Evolutionary conservation across 202 grass and related monocot genomes (phyloP).

Genomic region (Elaeis oleifera): DNA sequence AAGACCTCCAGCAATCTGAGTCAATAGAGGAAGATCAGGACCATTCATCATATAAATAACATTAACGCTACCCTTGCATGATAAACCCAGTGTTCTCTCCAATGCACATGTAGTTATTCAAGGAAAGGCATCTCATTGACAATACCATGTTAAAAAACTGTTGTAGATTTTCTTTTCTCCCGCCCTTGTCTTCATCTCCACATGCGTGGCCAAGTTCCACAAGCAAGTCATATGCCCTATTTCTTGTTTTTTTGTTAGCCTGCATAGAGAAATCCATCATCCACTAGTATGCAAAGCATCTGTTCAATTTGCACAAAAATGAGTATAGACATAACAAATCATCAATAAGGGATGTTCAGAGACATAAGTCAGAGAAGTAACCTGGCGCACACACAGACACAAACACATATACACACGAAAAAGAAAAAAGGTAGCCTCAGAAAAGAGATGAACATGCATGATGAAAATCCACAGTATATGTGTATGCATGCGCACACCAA

Average conservation of each 20-base stretch:
- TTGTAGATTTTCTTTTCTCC: conserved; percentile 57
- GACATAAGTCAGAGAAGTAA: too few species aligned
- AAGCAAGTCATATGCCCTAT: conserved; percentile 83
- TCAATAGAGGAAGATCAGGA: conserved; percentile 3
- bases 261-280: conserved; percentile 35
- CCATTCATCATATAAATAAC: neutral
- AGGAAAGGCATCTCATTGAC: neutral
- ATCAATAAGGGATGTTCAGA: too few species aligned
- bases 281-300: too few species aligned
- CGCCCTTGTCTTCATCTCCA: conserved; percentile 52
- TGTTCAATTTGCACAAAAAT: too few species aligned
- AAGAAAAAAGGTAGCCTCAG: too few species aligned
- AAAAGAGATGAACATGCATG: too few species aligned
- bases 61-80: neutral
- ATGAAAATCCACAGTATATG: too few species aligned
- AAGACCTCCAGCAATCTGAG: conserved; percentile 68
- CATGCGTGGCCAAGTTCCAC: conserved; percentile 82
- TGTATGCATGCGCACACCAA: too few species aligned
- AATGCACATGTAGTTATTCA: neutral
- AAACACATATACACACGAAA: too few species aligned
- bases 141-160: conserved; percentile 86
- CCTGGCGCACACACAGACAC: too few species aligned
- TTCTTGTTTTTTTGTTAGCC: conserved; percentile 89
- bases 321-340: too few species aligned
- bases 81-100: too few species aligned